Percentiles rank a stretch among this genome's conserved stretches.
Evolutionary conservation across 2,329 filamentous ascomycete genomes (phyloP).

Genomic region (Nemania bipapillata): DNA sequence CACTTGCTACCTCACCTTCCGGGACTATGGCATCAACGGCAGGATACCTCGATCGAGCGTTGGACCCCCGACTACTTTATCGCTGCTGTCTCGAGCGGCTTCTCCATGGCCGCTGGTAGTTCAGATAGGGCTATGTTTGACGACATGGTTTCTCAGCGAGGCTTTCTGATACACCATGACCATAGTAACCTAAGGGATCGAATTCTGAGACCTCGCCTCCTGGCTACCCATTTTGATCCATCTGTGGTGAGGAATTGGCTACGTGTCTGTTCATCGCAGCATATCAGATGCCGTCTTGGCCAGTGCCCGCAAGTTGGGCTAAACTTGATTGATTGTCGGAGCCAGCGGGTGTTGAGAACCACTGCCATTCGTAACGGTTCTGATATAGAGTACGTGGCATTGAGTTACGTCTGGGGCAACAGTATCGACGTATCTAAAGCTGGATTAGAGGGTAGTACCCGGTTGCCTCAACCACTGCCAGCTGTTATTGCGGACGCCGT

Average conservation of each 20-base stretch:
- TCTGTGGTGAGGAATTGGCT: slow-evolving; percentile 13
- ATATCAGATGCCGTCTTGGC: background rate
- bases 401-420: slow-evolving; percentile 24
- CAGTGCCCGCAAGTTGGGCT: background rate
- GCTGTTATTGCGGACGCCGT: slow-evolving; percentile 31
- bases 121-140: slow-evolving; percentile 9
- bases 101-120: slow-evolving; percentile 7
- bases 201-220: slow-evolving; percentile 2
- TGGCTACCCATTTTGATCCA: slow-evolving; percentile 8
- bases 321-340: slow-evolving; percentile 18
- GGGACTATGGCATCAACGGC: background rate
- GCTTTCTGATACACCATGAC: slow-evolving; percentile 18
- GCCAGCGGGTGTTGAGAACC: background rate
- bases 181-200: background rate
- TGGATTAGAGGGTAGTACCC: background rate
- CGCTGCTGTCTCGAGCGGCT: slow-evolving; percentile 14
- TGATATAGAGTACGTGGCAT: slow-evolving; percentile 16
- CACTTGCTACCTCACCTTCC: slow-evolving; percentile 9
- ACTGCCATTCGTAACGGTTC: background rate
- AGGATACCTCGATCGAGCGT: background rate
- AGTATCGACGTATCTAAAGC: background rate
- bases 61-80: slow-evolving; percentile 18
- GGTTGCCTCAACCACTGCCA: slow-evolving; percentile 2
- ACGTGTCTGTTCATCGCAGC: background rate
- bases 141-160: slow-evolving; percentile 21